Evolutionary conservation across 352 stramenopile species (phyloP).

Genomic region (Globisporangium solare): DNA sequence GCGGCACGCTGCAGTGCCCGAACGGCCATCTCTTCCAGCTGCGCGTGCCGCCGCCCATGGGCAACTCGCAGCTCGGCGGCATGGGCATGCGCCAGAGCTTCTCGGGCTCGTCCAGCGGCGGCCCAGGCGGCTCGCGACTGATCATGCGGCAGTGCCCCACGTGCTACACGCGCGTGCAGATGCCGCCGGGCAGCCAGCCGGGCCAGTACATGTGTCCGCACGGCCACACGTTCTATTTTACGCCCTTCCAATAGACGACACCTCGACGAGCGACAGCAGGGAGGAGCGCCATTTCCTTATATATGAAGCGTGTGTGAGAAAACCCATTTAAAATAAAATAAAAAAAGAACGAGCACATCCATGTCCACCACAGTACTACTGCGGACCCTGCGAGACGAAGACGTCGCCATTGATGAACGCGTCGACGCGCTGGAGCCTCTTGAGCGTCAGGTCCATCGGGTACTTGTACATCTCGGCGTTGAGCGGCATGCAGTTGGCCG

Average conservation of each 20-base stretch:
- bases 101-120: conserved; percentile 6
- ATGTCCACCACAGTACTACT: conserved; percentile 10
- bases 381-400: conserved; percentile 54
- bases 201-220: conserved; percentile 88
- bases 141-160: conserved; percentile 85
- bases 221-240: conserved; percentile 85
- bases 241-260: conserved; percentile 34
- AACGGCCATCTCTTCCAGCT: conserved; percentile 76
- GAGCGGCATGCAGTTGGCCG: conserved; percentile 58
- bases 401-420: conserved; percentile 75
- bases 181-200: conserved; percentile 76
- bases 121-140: conserved; percentile 27
- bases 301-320: conserved; percentile 4
- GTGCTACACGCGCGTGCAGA: conserved; percentile 85
- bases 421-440: conserved; percentile 64
- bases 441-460: conserved; percentile 68
- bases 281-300: conserved; percentile 7
- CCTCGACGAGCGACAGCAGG: too few relatives aligned
- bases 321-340: background rate
- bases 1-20: conserved; percentile 67
- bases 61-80: conserved; percentile 29
- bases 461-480: conserved; percentile 85
- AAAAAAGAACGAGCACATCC: too few relatives aligned
- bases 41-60: conserved; percentile 43
- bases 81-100: conserved; percentile 31